phyloP scores from a whole-genome alignment of 345 rosid genomes.

The Citrus medica region DNA sequence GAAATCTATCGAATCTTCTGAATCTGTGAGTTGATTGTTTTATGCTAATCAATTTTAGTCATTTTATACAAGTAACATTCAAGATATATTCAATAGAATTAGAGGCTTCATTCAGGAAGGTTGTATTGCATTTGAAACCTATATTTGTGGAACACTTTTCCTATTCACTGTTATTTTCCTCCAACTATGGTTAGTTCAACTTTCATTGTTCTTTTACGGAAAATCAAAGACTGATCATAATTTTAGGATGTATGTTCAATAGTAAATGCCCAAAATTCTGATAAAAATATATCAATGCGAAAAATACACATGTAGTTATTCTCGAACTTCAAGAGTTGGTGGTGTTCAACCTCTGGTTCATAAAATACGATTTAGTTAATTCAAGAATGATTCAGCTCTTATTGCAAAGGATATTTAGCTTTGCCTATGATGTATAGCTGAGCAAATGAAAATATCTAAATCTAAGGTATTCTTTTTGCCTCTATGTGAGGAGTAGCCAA shows the following conservation, averaged over 20 bases:
- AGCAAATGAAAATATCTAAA: background rate
- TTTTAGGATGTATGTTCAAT: background rate
- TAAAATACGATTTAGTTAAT: background rate
- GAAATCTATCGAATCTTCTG: slow-evolving; percentile 62
- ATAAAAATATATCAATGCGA: background rate
- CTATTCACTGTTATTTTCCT: background rate
- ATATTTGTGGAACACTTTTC: background rate
- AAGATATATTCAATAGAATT: background rate
- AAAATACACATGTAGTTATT: background rate
- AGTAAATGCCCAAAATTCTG: background rate
- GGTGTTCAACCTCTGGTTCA: background rate
- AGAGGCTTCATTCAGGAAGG: background rate
- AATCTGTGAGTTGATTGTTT: slow-evolving; percentile 54
- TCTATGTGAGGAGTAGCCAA: background rate
- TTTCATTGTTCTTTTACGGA: background rate
- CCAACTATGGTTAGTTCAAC: background rate
- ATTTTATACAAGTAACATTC: background rate
- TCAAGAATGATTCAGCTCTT: background rate
- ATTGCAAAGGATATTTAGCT: background rate
- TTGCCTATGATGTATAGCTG: background rate
- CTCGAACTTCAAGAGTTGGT: background rate
- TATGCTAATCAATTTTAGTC: slow-evolving; percentile 1
- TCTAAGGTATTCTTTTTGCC: background rate
- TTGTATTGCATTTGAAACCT: background rate
- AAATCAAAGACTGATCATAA: background rate